phyloP scores from a whole-genome alignment of 768 basidiomycete species.

The Mycena filopes region DNA sequence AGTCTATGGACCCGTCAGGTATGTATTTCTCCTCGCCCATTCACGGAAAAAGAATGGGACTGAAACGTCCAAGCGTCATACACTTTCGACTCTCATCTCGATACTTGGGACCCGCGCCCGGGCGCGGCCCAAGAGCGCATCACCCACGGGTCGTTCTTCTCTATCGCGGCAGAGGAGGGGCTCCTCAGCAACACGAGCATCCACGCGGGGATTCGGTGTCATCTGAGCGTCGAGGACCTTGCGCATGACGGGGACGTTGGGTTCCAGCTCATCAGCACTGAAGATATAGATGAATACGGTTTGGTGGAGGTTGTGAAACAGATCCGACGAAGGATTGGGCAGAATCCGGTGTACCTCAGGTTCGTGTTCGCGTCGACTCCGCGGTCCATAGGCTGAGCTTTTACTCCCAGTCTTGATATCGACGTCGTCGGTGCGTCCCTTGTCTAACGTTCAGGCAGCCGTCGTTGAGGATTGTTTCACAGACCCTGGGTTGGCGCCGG shows the following conservation, averaged over 20 bases:
- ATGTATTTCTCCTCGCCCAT: constrained; percentile 50
- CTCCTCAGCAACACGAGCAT: constrained; percentile 71
- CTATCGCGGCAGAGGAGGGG: constrained; percentile 67
- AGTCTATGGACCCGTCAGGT: constrained; percentile 73
- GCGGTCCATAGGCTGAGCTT: not conserved
- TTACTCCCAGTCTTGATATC: constrained; percentile 61
- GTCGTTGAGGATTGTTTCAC: not conserved
- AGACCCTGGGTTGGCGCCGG: constrained; percentile 74
- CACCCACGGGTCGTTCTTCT: constrained; percentile 78
- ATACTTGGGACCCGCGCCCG: constrained; percentile 58
- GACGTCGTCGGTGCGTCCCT: constrained; percentile 61
- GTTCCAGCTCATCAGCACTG: constrained; percentile 36
- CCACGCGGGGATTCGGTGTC: constrained; percentile 71
- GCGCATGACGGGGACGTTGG: constrained; percentile 15
- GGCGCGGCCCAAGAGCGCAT: constrained; percentile 59
- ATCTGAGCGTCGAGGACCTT: constrained; percentile 8
- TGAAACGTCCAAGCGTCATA: constrained; percentile 53
- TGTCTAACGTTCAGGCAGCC: not conserved
- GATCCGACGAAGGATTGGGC: constrained; percentile 67
- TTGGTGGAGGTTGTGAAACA: constrained; percentile 61
- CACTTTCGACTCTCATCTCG: constrained; percentile 74
- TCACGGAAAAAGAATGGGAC: constrained; percentile 62
- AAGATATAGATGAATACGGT: constrained; percentile 74
- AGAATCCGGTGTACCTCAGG: constrained; percentile 71
- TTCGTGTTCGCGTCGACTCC: constrained; percentile 25